Base-by-base conservation (phyloP, 805 yeast species). In the Blastobotrys robertii region DNA sequence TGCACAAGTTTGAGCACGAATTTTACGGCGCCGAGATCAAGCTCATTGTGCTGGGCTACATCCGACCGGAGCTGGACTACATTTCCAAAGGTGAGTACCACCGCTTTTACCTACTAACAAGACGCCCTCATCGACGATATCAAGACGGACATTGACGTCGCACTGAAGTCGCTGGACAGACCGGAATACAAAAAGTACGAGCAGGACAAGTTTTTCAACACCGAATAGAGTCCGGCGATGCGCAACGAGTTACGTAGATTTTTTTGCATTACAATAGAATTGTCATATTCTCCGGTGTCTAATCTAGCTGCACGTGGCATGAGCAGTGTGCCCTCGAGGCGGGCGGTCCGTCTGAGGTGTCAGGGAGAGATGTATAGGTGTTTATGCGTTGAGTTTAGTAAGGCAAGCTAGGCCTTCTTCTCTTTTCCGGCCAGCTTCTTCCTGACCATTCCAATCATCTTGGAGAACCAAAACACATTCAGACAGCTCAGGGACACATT, bases 121-220 rank as follows among this genome's bases (percentile, higher is more conserved):
- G 95, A 92, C 49, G 95, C 90, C 1, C 66, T 92, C 50, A 84
- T 88, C 36, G 73, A 73, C 32, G 97, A 90, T 60, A 92, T 92
- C 34, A 72, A 84, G 44, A 66, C 71, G 15, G 99, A 92, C 59
- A 85, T 87, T 30, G 64, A 70, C 41, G 77, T 81, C 11, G 90
- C 96, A 0, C 46, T 65, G 31, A 65, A 67, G 29, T 67, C 73
- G 9, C 65, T 84, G 29, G 55, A 54, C 3, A 59, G 65, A 12
- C 67, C 67, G 2, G 72, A 54, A 14, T 77, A 77, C 50, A 29
- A 39, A n/a, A 46, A 48, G 42, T 66, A 55, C 44, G 59, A 63
- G 47, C 41, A 52, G 13, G 55, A 47, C 22, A 38, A 15, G 9
- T 56, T 56, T 34, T 55, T 50, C 25, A 19, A 19, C 25, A 4